phyloP scores from a whole-genome alignment of 345 rosid genomes.

The Salix koriyanagi region DNA sequence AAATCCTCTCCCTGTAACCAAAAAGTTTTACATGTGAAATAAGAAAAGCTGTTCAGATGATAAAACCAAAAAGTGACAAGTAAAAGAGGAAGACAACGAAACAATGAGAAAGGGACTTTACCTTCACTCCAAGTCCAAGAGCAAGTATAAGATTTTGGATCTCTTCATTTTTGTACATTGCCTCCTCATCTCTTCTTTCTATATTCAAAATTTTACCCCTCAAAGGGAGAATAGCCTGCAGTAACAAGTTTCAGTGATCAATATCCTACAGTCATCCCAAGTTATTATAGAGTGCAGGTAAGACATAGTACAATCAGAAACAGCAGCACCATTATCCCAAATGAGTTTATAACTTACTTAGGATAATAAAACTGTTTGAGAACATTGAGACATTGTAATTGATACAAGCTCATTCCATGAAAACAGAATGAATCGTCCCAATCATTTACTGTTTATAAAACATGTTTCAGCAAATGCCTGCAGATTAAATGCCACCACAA shows the following conservation, averaged over 20 bases:
- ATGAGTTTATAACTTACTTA: not conserved
- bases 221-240: slow-evolving; percentile 94
- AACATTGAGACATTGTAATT: not conserved
- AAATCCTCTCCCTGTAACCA: slow-evolving; percentile 85
- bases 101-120: slow-evolving; percentile 16
- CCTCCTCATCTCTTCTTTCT: slow-evolving; percentile 93
- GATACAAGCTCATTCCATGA: not conserved
- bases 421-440: not conserved
- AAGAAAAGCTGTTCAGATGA: slow-evolving; percentile 7
- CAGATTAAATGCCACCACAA: not conserved
- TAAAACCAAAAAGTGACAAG: not conserved
- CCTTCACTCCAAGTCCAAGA: slow-evolving; percentile 98
- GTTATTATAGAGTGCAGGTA: not conserved
- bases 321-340: not conserved
- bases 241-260: slow-evolving; percentile 7
- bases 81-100: not conserved
- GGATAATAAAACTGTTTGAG: not conserved
- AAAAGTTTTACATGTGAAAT: slow-evolving; percentile 5
- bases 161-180: slow-evolving; percentile 97
- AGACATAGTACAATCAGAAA: not conserved
- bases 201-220: slow-evolving; percentile 95
- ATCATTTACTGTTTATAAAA: not conserved
- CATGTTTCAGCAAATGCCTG: slow-evolving; percentile 3
- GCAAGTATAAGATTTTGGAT: slow-evolving; percentile 91
- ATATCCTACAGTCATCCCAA: not conserved